A percentile compares a stretch with the other conserved stretches of the same genome.
Conservation (phyloP, 306 rosid species). For the Cicer bijugum region DNA sequence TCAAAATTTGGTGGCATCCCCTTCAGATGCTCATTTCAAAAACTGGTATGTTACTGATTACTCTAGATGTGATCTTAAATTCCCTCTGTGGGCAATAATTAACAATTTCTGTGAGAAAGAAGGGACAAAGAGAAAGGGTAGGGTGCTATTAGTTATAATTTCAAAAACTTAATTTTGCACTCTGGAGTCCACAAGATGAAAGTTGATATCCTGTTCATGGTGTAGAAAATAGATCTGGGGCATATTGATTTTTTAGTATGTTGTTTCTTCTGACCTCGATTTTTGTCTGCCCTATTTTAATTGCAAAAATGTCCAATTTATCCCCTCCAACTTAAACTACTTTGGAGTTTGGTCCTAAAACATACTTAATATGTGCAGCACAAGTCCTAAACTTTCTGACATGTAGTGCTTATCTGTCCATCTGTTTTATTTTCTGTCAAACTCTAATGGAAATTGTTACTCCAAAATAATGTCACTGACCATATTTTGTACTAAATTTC, state of each 20-base stretch:
- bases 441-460: neutral
- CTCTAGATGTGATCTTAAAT: constrained; percentile 27
- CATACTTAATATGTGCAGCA: constrained; percentile 10
- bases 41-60: constrained; percentile 69
- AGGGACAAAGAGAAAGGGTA: neutral
- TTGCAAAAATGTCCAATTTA: constrained; percentile 7
- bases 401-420: neutral
- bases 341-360: constrained; percentile 20
- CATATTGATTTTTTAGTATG: constrained; percentile 20
- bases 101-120: constrained; percentile 19
- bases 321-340: constrained; percentile 22
- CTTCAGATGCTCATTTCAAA: constrained; percentile 66
- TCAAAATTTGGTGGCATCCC: constrained; percentile 88
- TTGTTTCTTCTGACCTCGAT: neutral
- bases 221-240: neutral
- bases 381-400: neutral
- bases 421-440: constrained; percentile 1
- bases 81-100: constrained; percentile 25
- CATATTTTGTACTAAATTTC: neutral
- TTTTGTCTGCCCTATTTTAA: neutral
- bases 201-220: neutral
- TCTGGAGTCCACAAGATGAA: constrained; percentile 9
- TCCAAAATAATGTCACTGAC: neutral
- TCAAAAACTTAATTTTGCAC: constrained; percentile 13
- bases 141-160: neutral